A percentile compares a stretch with the other conserved stretches of the same genome.
Conservation (phyloP, 2,329 filamentous ascomycete species). For the Nigrospora sphaerica region DNA sequence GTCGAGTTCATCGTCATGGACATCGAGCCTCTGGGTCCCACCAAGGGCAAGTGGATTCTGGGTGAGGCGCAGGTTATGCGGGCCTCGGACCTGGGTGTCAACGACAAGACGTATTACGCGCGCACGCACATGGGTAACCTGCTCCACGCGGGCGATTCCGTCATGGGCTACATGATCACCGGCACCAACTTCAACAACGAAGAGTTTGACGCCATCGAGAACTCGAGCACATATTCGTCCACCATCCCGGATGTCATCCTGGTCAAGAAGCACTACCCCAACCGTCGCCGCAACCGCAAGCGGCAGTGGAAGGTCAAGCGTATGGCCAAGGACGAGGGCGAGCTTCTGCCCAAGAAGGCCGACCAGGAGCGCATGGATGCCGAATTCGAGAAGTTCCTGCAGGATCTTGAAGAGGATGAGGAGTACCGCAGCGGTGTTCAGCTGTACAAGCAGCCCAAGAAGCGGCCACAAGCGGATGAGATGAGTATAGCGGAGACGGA, state of each 20-base stretch:
- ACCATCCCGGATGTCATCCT: constrained; percentile 87
- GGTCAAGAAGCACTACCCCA: constrained; percentile 92
- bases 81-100: constrained; percentile 77
- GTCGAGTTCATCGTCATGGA: constrained; percentile 94
- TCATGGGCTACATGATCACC: constrained; percentile 85
- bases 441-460: constrained; percentile 67
- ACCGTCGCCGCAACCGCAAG: constrained; percentile 70
- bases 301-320: constrained; percentile 94
- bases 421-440: constrained; percentile 80
- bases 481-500: constrained; percentile 62
- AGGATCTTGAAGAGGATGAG: constrained; percentile 91
- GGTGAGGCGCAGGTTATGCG: constrained; percentile 85
- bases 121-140: constrained; percentile 84
- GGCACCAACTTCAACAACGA: constrained; percentile 42
- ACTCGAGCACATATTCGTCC: constrained; percentile 66
- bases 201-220: constrained; percentile 54
- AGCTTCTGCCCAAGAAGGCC: constrained; percentile 76
- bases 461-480: constrained; percentile 47
- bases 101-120: constrained; percentile 83
- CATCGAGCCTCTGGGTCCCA: constrained; percentile 70
- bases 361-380: constrained; percentile 84
- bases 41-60: constrained; percentile 75
- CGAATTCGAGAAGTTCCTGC: constrained; percentile 96
- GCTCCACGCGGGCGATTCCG: constrained; percentile 83
- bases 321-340: constrained; percentile 83